These are phyloP conservation scores for Fusarium mexicanum DNA, from an alignment of 2,329 filamentous ascomycete species.

Conservation along the genomic window DNA sequence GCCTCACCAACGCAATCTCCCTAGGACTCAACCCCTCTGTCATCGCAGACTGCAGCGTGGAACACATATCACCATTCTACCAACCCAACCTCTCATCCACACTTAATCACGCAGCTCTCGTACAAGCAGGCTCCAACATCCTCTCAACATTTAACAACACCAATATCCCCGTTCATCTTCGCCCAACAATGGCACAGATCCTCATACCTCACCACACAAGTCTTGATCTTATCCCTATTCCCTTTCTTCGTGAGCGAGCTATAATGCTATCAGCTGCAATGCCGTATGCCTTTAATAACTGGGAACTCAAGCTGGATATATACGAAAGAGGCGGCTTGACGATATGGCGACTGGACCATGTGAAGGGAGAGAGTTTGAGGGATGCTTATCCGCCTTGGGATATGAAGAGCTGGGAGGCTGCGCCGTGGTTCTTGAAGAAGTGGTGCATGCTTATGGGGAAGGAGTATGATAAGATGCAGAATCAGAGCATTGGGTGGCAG, in stretches of 20 bases:
- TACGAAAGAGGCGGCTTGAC: constrained; percentile 34
- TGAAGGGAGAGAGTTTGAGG: not conserved
- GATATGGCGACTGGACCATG: constrained; percentile 21
- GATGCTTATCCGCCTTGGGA: constrained; percentile 41
- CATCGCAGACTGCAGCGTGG: constrained; percentile 20
- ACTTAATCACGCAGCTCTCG: constrained; percentile 3
- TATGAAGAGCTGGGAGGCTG: constrained; percentile 43
- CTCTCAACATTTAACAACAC: not conserved
- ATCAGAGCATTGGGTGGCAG: constrained; percentile 39
- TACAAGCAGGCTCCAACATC: not conserved
- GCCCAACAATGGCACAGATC: constrained; percentile 40
- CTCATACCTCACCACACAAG: constrained; percentile 42
- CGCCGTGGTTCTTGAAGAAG: constrained; percentile 43
- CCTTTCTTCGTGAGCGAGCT: constrained; percentile 38
- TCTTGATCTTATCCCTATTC: constrained; percentile 41
- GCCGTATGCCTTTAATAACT: constrained; percentile 31
- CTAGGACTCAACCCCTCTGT: constrained; percentile 23
- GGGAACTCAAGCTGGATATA: constrained; percentile 43
- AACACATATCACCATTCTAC: constrained; percentile 40
- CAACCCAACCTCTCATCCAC: constrained; percentile 18
- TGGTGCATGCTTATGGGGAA: constrained; percentile 38
- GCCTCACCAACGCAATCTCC: constrained; percentile 33
- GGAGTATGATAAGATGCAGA: constrained; percentile 26
- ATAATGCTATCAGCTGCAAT: constrained; percentile 40
- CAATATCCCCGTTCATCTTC: constrained; percentile 31